These are phyloP conservation scores for Populus simonii DNA, from an alignment of 345 rosid species.

Conservation along the genomic window DNA sequence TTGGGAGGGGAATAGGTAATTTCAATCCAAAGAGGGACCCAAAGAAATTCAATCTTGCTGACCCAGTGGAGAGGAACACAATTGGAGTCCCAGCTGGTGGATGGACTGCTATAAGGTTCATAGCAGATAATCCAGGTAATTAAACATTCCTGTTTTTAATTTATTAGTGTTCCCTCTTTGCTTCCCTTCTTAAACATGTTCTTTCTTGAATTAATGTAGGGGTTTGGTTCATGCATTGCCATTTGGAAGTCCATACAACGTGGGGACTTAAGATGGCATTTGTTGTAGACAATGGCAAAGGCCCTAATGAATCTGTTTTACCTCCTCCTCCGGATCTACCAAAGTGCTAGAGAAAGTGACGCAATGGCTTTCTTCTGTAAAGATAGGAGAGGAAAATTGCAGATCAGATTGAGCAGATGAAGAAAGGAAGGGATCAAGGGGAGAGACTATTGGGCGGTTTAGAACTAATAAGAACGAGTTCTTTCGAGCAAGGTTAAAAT, in stretches of 20 bases:
- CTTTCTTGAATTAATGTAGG: background rate
- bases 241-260: slow-evolving; percentile 31
- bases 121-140: slow-evolving; percentile 92
- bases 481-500: background rate
- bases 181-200: background rate
- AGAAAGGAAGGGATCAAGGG: background rate
- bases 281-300: slow-evolving; percentile 31
- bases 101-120: slow-evolving; percentile 82
- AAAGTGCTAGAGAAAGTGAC: slow-evolving; percentile 9
- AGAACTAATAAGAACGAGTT: background rate
- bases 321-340: slow-evolving; percentile 32
- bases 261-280: slow-evolving; percentile 39
- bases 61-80: slow-evolving; percentile 95
- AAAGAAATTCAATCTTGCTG: slow-evolving; percentile 67
- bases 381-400: background rate
- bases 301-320: slow-evolving; percentile 22
- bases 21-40: slow-evolving; percentile 59
- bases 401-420: background rate
- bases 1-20: slow-evolving; percentile 77
- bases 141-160: background rate
- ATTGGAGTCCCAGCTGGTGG: slow-evolving; percentile 91
- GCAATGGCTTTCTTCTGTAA: background rate
- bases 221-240: slow-evolving; percentile 37
- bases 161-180: background rate
- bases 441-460: background rate